phyloP scores from a whole-genome alignment of 306 rosid genomes.

The Cyamopsis tetragonoloba region DNA sequence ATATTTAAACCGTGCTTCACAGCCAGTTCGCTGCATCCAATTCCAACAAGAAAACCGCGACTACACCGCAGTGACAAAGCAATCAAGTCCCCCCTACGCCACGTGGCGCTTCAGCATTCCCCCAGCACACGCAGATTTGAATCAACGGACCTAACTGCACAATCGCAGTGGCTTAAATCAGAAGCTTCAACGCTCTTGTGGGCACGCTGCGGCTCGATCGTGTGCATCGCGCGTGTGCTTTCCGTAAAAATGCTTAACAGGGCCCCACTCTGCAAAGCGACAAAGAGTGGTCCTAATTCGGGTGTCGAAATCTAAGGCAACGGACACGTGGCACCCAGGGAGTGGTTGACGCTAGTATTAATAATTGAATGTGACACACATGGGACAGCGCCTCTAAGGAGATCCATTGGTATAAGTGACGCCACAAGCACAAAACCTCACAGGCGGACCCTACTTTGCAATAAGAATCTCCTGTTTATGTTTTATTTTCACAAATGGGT shows the following conservation, averaged over 20 bases:
- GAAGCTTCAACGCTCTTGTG: neutral
- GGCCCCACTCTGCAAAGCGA: neutral
- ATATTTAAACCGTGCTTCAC: neutral
- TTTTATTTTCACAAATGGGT: neutral
- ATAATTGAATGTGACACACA: conserved; percentile 11
- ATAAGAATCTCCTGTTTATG: neutral
- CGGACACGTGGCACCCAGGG: neutral
- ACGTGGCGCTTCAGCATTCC: neutral
- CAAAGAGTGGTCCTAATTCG: neutral
- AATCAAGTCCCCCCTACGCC: neutral
- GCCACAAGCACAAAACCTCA: conserved; percentile 18
- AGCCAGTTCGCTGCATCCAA: conserved; percentile 20
- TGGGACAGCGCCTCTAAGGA: neutral
- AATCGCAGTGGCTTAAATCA: neutral
- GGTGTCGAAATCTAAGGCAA: neutral
- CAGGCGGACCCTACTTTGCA: conserved; percentile 6
- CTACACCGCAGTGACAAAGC: too few species aligned
- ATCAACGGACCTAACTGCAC: neutral
- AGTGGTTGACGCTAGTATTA: neutral
- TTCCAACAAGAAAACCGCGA: neutral
- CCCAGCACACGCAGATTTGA: neutral
- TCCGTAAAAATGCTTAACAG: neutral
- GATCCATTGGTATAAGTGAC: conserved; percentile 17
- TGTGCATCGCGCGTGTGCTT: neutral
- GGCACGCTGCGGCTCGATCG: conserved; percentile 25